These are phyloP conservation scores for Diaporthe sp. DNA, from an alignment of 2,329 filamentous ascomycete species.

Conservation along the genomic window DNA sequence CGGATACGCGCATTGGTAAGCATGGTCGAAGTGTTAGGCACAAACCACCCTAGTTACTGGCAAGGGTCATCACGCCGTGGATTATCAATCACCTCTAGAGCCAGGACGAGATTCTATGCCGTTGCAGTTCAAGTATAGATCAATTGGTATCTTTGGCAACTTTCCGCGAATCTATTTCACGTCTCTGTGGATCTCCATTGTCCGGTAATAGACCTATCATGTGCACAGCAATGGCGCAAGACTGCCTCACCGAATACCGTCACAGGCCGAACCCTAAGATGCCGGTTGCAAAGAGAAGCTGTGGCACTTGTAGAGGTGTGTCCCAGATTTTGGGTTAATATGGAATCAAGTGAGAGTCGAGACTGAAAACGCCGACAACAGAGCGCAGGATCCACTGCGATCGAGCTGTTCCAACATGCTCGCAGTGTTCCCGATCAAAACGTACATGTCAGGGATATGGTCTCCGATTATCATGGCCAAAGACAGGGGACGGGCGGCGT, in stretches of 20 bases:
- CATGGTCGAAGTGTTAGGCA: not conserved
- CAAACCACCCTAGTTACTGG: not conserved
- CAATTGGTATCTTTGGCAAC: not conserved
- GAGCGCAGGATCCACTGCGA: conserved; percentile 4
- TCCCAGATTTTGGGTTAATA: not conserved
- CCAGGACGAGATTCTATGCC: not conserved
- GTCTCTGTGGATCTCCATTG: not conserved
- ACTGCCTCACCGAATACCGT: no score
- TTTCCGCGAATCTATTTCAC: not conserved
- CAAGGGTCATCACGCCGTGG: not conserved
- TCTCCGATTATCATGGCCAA: not conserved
- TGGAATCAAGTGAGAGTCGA: not conserved
- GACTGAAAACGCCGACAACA: not conserved
- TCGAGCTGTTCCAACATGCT: not conserved
- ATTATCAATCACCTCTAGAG: conserved; percentile 17
- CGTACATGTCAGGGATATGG: not conserved
- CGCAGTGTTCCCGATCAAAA: conserved; percentile 4
- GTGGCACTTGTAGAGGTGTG: conserved; percentile 4
- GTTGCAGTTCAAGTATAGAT: not conserved
- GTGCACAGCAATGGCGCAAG: not conserved
- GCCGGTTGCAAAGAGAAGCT: not conserved
- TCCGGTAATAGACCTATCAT: not conserved
- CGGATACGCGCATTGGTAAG: conserved; percentile 3
- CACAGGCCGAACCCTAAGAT: not conserved
- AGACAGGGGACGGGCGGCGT: not conserved